Percentiles rank a stretch among this genome's conserved stretches.
These are phyloP conservation scores for Penstemon eatonii DNA, from an alignment of 257 asterid species.

Conservation along the genomic window DNA sequence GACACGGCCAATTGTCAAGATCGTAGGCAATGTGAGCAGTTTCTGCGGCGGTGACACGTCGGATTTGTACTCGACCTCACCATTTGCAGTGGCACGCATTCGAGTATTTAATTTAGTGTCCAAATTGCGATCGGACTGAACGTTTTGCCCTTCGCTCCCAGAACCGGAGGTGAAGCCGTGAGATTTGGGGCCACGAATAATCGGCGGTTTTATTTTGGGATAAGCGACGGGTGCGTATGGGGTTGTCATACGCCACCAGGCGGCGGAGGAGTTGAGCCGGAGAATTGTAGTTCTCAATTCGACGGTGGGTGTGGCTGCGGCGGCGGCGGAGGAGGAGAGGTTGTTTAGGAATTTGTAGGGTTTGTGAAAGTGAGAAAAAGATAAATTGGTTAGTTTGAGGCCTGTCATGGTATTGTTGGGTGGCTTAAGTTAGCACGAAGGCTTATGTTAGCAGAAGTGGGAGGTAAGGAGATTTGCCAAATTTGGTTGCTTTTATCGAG, in stretches of 20 bases:
- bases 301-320: not conserved
- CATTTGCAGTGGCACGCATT: constrained; percentile 59
- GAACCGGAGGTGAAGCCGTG: constrained; percentile 33
- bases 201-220: constrained; percentile 25
- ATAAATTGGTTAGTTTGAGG: constrained; percentile 52
- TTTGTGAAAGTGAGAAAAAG: constrained; percentile 46
- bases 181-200: constrained; percentile 31
- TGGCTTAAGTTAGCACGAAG: no score
- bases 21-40: constrained; percentile 91
- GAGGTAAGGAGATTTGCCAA: no score
- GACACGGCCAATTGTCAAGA: constrained; percentile 90
- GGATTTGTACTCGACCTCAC: constrained; percentile 33
- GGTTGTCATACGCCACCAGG: constrained; percentile 52
- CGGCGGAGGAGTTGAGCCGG: constrained; percentile 22
- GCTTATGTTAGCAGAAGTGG: no score
- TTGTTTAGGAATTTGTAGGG: constrained; percentile 45
- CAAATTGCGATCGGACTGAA: constrained; percentile 25
- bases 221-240: constrained; percentile 37
- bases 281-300: constrained; percentile 11
- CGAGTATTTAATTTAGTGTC: constrained; percentile 34
- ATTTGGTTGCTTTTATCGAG: no score
- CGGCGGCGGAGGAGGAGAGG: constrained; percentile 36
- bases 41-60: constrained; percentile 43
- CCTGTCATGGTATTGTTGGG: constrained; percentile 52
- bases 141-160: constrained; percentile 19